These are phyloP conservation scores for Chlorella sp. DNA, from an alignment of 139 green algal genomes.

Conservation along the genomic window DNA sequence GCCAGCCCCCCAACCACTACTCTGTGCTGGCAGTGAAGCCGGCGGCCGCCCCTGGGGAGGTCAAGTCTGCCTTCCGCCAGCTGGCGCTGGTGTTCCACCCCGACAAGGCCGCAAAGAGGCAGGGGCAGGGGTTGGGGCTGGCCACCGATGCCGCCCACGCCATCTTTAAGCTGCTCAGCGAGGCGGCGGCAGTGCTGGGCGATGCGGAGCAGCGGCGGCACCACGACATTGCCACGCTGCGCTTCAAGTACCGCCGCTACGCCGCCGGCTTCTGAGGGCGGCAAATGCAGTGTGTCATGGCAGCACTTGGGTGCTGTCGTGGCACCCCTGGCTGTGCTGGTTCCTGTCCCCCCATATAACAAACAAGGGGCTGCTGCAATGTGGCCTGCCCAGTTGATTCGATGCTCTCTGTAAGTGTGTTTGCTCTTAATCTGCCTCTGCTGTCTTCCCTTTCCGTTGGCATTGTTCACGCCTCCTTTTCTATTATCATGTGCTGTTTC, in stretches of 20 bases:
- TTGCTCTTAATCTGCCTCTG: not conserved
- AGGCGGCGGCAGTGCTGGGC: not conserved
- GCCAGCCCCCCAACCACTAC: constrained; percentile 21
- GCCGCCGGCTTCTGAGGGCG: not conserved
- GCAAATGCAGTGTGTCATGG: not conserved
- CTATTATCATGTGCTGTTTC: too few species aligned
- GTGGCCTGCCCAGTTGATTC: not conserved
- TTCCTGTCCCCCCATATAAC: too few species aligned
- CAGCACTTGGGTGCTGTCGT: too few species aligned
- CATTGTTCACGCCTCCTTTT: too few species aligned
- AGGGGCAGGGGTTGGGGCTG: not conserved
- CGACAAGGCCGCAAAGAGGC: not conserved
- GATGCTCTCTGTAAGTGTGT: not conserved
- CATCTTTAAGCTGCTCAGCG: constrained; percentile 28
- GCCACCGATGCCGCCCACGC: not conserved
- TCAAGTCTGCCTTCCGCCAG: constrained; percentile 86
- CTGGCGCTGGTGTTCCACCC: constrained; percentile 64
- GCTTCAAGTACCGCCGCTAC: constrained; percentile 18
- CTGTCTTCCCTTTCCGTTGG: too few species aligned
- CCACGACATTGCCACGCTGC: not conserved
- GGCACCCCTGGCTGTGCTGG: too few species aligned
- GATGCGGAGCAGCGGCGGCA: constrained; percentile 15
- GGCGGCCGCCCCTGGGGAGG: constrained; percentile 54
- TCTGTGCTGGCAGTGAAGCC: constrained; percentile 41
- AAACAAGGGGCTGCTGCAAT: not conserved